phyloP scores from a whole-genome alignment of 176 grass and related monocot genomes.

The Cymbopogon citratus region DNA sequence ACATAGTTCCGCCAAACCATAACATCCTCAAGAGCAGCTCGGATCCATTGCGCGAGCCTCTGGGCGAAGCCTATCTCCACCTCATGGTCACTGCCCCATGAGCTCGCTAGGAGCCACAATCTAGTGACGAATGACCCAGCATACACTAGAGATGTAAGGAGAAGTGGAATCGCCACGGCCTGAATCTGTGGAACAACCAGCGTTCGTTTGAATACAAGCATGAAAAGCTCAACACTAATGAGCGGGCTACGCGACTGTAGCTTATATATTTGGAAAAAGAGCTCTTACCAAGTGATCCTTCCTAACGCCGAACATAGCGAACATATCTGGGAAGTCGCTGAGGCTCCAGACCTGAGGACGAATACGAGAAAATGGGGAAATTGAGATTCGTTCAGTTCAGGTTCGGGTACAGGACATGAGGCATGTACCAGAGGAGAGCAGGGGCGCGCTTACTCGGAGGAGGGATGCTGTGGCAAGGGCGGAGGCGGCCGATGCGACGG shows the following conservation, averaged over 20 bases:
- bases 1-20: constrained; percentile 81
- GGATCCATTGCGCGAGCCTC: constrained; percentile 35
- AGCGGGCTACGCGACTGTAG: neutral
- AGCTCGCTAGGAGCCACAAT: constrained; percentile 26
- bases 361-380: neutral
- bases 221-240: neutral
- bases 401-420: neutral
- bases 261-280: neutral
- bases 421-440: neutral
- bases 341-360: constrained; percentile 21
- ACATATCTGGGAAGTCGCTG: constrained; percentile 26
- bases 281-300: constrained; percentile 53
- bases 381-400: neutral
- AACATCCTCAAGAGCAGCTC: constrained; percentile 31
- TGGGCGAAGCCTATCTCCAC: constrained; percentile 3
- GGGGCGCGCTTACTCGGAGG: constrained; percentile 37
- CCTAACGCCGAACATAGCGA: constrained; percentile 60
- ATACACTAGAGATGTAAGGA: constrained; percentile 77
- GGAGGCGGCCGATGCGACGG: constrained; percentile 53
- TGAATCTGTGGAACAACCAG: constrained; percentile 47
- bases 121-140: constrained; percentile 49
- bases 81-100: neutral
- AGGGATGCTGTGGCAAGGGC: constrained; percentile 28
- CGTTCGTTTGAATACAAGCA: constrained; percentile 38
- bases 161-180: constrained; percentile 57